Conservation (phyloP, 257 asterid genomes). For the Lycium barbarum region DNA sequence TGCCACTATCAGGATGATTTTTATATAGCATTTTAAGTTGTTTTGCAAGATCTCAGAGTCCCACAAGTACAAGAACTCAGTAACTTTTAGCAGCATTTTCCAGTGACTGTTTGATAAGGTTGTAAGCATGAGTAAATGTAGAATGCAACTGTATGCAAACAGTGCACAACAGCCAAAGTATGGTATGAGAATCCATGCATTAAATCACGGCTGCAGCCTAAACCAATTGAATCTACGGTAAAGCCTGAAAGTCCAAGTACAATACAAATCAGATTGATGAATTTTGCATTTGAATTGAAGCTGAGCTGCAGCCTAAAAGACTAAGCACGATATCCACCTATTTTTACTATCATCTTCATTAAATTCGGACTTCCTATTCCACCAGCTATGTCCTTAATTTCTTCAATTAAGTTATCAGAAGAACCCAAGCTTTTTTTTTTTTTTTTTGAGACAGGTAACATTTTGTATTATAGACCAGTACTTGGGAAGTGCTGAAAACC, state of each 20-base stretch:
- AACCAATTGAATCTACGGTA: background rate
- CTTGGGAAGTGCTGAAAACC: too few species aligned
- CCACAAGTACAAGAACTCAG: background rate
- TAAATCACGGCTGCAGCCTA: background rate
- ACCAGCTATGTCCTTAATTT: background rate
- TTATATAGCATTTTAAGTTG: background rate
- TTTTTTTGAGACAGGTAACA: too few species aligned
- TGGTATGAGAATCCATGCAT: constrained; percentile 10
- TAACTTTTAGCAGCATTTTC: background rate
- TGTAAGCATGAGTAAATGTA: background rate
- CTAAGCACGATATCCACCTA: background rate
- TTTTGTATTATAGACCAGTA: too few species aligned
- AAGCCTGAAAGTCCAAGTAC: background rate
- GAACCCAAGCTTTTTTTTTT: background rate
- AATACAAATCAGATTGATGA: background rate
- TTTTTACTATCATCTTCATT: constrained; percentile 2
- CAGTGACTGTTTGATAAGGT: constrained; percentile 11
- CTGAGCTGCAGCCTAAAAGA: background rate
- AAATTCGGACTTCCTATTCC: background rate
- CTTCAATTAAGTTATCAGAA: constrained; percentile 1
- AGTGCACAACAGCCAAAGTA: background rate
- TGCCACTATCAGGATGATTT: background rate
- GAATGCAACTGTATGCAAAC: background rate
- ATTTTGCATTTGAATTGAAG: background rate
- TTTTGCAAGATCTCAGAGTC: background rate